Percentiles rank a stretch among this genome's conserved stretches.
phyloP scores from a whole-genome alignment of 352 stramenopile genomes.

The Phytophthora sojae region DNA sequence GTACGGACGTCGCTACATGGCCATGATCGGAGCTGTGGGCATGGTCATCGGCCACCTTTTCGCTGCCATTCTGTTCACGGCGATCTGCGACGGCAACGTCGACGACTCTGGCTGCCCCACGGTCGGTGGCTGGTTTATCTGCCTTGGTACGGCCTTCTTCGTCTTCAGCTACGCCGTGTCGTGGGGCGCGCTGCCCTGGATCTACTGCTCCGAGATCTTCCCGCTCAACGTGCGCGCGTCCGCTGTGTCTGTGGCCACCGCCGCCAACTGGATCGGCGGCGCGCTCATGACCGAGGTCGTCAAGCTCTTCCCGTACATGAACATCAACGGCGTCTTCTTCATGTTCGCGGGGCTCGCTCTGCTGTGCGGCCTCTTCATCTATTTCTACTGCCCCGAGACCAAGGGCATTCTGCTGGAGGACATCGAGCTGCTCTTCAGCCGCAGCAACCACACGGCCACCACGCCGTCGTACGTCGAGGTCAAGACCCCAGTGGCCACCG shows the following conservation, averaged over 20 bases:
- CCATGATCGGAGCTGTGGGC: constrained; percentile 39
- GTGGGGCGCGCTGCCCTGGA: constrained; percentile 51
- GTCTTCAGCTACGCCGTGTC: constrained; percentile 45
- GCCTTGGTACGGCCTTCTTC: constrained; percentile 46
- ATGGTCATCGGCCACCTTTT: constrained; percentile 47
- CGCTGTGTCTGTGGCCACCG: constrained; percentile 46
- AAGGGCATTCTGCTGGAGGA: constrained; percentile 41
- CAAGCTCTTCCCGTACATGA: constrained; percentile 37
- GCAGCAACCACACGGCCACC: constrained; percentile 25
- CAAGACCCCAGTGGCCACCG: constrained; percentile 28
- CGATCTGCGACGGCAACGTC: constrained; percentile 34
- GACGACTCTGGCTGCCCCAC: constrained; percentile 38
- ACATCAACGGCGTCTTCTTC: constrained; percentile 42
- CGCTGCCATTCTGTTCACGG: constrained; percentile 39
- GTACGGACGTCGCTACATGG: constrained; percentile 38
- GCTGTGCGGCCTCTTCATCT: constrained; percentile 26
- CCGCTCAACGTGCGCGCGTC: constrained; percentile 54
- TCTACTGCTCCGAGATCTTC: constrained; percentile 68
- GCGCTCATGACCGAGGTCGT: constrained; percentile 45
- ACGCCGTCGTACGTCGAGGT: constrained; percentile 39
- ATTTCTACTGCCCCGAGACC: constrained; percentile 39
- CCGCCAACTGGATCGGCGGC: constrained; percentile 54
- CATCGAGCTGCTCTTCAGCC: constrained; percentile 34
- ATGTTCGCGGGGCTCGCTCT: constrained; percentile 26
- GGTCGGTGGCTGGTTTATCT: constrained; percentile 50